A percentile compares a stretch with the other conserved stretches of the same genome.
Evolutionary conservation across 257 asterid genomes (phyloP).

Genomic region (Nicotiana knightiana): DNA sequence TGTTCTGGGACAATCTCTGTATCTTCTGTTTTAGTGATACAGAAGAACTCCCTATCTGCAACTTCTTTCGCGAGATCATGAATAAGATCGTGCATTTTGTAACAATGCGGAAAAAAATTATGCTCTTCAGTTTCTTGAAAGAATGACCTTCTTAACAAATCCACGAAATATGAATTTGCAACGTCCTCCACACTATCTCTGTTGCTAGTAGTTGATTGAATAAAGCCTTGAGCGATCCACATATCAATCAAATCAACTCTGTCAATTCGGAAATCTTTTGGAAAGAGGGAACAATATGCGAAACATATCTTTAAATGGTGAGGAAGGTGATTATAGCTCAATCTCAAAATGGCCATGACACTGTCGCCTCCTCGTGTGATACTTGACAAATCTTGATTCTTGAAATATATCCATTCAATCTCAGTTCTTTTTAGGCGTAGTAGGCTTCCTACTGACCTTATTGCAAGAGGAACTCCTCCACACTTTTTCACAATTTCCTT

Average conservation of each 20-base stretch:
- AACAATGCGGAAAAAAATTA: not conserved
- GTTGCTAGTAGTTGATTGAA: not conserved
- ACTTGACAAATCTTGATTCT: not conserved
- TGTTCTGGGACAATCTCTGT: not conserved
- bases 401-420: not conserved
- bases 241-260: not conserved
- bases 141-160: not conserved
- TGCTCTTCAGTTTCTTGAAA: not conserved
- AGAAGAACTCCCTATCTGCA: not conserved
- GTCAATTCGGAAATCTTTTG: not conserved
- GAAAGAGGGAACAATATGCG: not conserved
- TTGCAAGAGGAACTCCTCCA: conserved; percentile 5
- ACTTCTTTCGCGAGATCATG: conserved; percentile 5
- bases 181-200: not conserved
- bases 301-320: not conserved
- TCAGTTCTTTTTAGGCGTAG: not conserved
- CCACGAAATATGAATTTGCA: not conserved
- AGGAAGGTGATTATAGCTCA: conserved; percentile 12
- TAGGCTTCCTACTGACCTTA: not conserved
- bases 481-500: not conserved
- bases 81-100: conserved; percentile 6
- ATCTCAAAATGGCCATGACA: conserved; percentile 3
- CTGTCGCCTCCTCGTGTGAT: not conserved
- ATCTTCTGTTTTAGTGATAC: not conserved
- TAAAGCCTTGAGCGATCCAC: conserved; percentile 13